These are phyloP conservation scores for Podaxis pistillaris DNA, from an alignment of 768 basidiomycete genomes.

Conservation along the genomic window DNA sequence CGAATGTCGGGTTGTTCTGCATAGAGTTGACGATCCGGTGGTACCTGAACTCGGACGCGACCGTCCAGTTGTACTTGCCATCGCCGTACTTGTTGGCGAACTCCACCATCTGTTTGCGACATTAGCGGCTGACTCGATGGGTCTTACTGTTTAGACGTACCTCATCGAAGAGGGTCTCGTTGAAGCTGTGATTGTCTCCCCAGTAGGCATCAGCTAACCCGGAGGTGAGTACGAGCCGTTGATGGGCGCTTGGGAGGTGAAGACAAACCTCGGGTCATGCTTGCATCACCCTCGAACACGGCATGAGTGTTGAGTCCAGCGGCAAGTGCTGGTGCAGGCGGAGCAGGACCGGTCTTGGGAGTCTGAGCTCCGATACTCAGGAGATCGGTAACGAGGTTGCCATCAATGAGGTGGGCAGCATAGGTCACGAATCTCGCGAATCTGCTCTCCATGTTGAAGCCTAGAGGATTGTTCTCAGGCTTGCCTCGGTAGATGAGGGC, in stretches of 20 bases:
- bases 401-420: slow-evolving; percentile 16
- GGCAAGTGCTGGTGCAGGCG: slow-evolving; percentile 18
- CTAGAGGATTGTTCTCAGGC: background rate
- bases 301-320: slow-evolving; percentile 19
- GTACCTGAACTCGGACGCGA: slow-evolving; percentile 18
- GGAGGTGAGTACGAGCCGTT: background rate
- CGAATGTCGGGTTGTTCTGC: slow-evolving; percentile 19
- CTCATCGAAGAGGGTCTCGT: slow-evolving; percentile 20
- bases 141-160: background rate
- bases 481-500: background rate
- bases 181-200: slow-evolving; percentile 22
- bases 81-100: slow-evolving; percentile 19
- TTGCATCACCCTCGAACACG: slow-evolving; percentile 18
- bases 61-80: slow-evolving; percentile 19
- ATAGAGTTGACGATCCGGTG: slow-evolving; percentile 20
- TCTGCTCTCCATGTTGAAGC: slow-evolving; percentile 20
- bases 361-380: slow-evolving; percentile 21
- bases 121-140: background rate
- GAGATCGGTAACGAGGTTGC: slow-evolving; percentile 18
- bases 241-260: background rate
- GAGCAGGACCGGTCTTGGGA: slow-evolving; percentile 17
- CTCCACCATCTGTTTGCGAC: slow-evolving; percentile 9
- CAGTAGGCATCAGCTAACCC: background rate
- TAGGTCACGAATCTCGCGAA: slow-evolving; percentile 18
- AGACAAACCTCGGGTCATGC: slow-evolving; percentile 13